These are phyloP conservation scores for Arachnopeziza araneosa DNA, from an alignment of 2,329 filamentous ascomycete genomes.

Conservation along the genomic window DNA sequence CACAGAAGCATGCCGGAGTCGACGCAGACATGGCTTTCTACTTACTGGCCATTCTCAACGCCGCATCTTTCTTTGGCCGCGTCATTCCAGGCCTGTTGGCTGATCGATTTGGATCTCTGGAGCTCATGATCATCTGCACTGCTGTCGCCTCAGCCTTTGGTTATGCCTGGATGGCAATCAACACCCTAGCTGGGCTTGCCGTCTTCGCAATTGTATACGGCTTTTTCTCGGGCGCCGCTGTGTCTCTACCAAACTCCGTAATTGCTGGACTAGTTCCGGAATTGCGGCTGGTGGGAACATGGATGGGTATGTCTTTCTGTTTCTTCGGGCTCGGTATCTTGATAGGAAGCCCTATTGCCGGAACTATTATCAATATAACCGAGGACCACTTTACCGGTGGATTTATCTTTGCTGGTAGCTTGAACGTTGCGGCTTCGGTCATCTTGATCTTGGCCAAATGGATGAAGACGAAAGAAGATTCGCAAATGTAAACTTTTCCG, in stretches of 20 bases:
- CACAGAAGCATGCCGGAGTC: slow-evolving; percentile 22
- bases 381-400: neutral
- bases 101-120: slow-evolving; percentile 45
- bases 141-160: slow-evolving; percentile 29
- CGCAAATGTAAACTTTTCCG: neutral
- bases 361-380: slow-evolving; percentile 1
- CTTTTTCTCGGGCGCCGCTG: slow-evolving; percentile 40
- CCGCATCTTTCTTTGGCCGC: slow-evolving; percentile 42
- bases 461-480: neutral
- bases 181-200: slow-evolving; percentile 44
- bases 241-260: neutral
- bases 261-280: slow-evolving; percentile 43
- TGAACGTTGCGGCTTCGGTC: neutral
- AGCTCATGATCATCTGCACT: slow-evolving; percentile 42
- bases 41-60: slow-evolving; percentile 47
- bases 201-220: slow-evolving; percentile 60
- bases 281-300: slow-evolving; percentile 44
- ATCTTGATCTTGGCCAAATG: neutral
- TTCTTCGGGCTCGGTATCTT: slow-evolving; percentile 39
- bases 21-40: slow-evolving; percentile 38
- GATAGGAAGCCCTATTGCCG: slow-evolving; percentile 25
- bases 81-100: slow-evolving; percentile 41
- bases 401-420: neutral
- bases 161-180: slow-evolving; percentile 42
- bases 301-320: slow-evolving; percentile 55